Evolutionary conservation across 2,329 filamentous ascomycete species (phyloP), one percentile per base, ranked within the genome.

Genomic region (Bipolaris cookei): DNA sequence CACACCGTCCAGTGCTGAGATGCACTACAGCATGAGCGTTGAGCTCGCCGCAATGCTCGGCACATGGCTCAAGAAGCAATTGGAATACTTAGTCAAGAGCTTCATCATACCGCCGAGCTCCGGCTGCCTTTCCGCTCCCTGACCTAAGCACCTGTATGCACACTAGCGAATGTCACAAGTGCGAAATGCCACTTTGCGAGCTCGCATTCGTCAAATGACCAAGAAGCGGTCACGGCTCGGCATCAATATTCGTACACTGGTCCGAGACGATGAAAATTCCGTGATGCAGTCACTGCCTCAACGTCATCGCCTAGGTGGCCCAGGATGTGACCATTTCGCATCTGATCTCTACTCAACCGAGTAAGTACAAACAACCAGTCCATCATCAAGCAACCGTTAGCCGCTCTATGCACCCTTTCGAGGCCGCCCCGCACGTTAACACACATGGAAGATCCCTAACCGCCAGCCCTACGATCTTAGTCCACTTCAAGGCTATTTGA

Each of bases 331-430:
- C 54, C 54, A 59, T 51, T 64, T 64, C 48, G 54, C 35, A 37
- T 32, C 8, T 20, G 51, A 49, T 5, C 51, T 58, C 38, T 32
- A 59, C 52, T 56, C 52, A 65, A 66, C 62, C 54, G 63, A 32
- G 46, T 44, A 67, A 66, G 62, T 62, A 66, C 21, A n/a, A 21
- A 28, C 25, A 28, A 28, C 25, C 25, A 37, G 16, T 32, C 63
- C 61, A 64, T 43, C 53, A 44, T 23, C 43, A 42, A 43, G 46
- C 53, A 55, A 54, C 43, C 18, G 42, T 59, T 68, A 72, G 67
- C 67, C 67, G 70, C 70, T 63, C 63, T 63, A 48, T 51, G 69
- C 62, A 70, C 72, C 63, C 53, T 54, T 59, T 62, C 23, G 53
- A 43, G 65, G 56, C 66, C 52, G 34, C 53, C 58, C 59, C 56